Evolutionary conservation across 139 green algal species (phyloP), one percentile per base, ranked within the genome.

Genomic region (Chlorella sp.): DNA sequence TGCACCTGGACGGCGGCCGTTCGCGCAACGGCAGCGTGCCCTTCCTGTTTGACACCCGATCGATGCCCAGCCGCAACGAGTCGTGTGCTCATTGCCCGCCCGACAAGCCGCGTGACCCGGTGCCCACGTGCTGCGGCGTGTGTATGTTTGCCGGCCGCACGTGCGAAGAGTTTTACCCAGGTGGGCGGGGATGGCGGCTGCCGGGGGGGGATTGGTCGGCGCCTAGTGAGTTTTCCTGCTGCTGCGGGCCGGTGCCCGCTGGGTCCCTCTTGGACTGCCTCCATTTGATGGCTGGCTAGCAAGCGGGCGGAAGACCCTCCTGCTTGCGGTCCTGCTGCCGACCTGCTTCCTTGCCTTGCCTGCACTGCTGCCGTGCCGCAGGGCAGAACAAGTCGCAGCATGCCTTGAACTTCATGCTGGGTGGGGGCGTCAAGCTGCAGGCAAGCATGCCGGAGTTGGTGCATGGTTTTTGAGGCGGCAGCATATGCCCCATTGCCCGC

Each of bases 101-200:
- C n/a, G 30, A 51, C 47, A n/a, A 12, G 72, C 72, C 56, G 11
- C 9, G 13, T 21, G 51, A 60, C 2, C 51, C 36, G 60, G 25
- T 26, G 36, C 44, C 17, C n/a, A 64, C 26, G 12, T 82, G 76
- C 76, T 82, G 76, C 60, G 76, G 76, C 1, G 76, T 83, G 34
- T 87, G 83, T 55, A 6, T 39, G 28, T 87, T 84, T 62, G 74
- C 51, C 51, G 21, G 51, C 51, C 51, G 51, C 51, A 60, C 18
- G 51, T 60, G 51, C 51, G 51, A 60, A 9, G 51, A 60, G 12
- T 60, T 60, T 15, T 60, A 60, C 51, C 51, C 51, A 60, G 51
- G 51, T 60, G 13, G 11, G 44, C 9, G 44, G 6, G 44, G 44
- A 9, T 6, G 6, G 44, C 44, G 9, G 44, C 44, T n/a, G n/a